A percentile compares a stretch with the other conserved stretches of the same genome.
phyloP scores from a whole-genome alignment of 805 yeast species.

The Yarrowia hollandica region DNA sequence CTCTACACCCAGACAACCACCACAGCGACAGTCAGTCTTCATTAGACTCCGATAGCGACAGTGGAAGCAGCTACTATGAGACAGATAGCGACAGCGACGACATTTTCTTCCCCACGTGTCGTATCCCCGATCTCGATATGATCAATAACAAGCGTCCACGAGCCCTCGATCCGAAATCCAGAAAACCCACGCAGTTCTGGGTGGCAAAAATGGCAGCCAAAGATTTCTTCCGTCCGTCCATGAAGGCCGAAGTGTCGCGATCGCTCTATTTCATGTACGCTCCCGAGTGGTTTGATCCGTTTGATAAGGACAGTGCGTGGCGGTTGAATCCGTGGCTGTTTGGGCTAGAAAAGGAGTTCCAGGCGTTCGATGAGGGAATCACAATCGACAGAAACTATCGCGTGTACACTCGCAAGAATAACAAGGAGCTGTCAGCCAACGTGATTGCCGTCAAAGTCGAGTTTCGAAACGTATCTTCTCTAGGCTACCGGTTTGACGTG shows the following conservation, averaged over 20 bases:
- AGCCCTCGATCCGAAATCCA: neutral
- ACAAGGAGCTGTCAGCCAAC: neutral
- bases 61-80: slow-evolving; percentile 2
- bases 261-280: slow-evolving; percentile 9
- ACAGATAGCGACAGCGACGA: slow-evolving; percentile 4
- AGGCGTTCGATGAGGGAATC: neutral
- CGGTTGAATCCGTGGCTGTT: slow-evolving; percentile 1
- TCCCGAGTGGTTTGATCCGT: slow-evolving; percentile 15
- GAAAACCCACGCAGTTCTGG: slow-evolving; percentile 21
- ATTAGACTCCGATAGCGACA: neutral
- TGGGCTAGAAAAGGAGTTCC: slow-evolving; percentile 5
- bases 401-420: neutral
- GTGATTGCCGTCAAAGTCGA: slow-evolving; percentile 18
- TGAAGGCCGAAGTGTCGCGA: slow-evolving; percentile 1
- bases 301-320: neutral
- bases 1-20: neutral
- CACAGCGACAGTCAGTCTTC: neutral
- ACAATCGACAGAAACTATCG: slow-evolving; percentile 2
- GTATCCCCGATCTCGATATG: slow-evolving; percentile 10
- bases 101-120: neutral
- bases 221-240: slow-evolving; percentile 8
- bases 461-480: neutral
- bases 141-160: neutral
- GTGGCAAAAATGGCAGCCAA: slow-evolving; percentile 5
- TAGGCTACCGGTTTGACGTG: neutral